These are phyloP conservation scores for Cyberlindnera samutprakarnensis DNA, from an alignment of 805 yeast genomes.

Conservation along the genomic window DNA sequence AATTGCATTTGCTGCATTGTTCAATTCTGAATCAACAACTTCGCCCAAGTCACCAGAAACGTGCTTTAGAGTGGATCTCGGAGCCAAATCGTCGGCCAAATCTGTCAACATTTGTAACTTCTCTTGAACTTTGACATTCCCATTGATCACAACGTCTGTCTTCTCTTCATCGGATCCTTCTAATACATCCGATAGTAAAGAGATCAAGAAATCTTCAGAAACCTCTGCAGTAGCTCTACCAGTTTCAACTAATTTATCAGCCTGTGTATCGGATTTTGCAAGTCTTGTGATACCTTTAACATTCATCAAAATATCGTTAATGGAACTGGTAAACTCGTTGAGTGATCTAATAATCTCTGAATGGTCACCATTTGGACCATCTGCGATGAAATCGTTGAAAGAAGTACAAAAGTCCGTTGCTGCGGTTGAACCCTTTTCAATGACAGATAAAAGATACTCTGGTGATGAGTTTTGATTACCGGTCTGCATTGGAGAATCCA, in stretches of 20 bases:
- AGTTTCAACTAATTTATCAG: constrained; percentile 38
- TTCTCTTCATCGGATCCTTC: constrained; percentile 52
- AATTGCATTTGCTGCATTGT: constrained; percentile 63
- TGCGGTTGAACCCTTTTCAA: constrained; percentile 60
- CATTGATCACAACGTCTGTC: constrained; percentile 69
- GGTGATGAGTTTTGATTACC: constrained; percentile 76
- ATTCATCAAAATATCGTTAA: constrained; percentile 56
- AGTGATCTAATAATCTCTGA: constrained; percentile 52
- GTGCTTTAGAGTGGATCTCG: constrained; percentile 25
- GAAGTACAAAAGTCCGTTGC: constrained; percentile 78
- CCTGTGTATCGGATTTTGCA: constrained; percentile 42
- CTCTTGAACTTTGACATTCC: constrained; percentile 70
- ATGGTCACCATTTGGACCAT: constrained; percentile 63
- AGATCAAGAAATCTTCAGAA: constrained; percentile 54
- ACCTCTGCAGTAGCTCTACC: constrained; percentile 54
- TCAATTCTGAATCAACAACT: constrained; percentile 67
- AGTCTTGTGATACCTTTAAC: constrained; percentile 62
- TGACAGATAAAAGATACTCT: constrained; percentile 53
- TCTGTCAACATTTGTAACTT: constrained; percentile 50
- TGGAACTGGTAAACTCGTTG: constrained; percentile 53
- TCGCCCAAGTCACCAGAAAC: constrained; percentile 55
- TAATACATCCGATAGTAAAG: constrained; percentile 47
- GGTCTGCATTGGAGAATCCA: constrained; percentile 75
- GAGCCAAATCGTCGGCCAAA: constrained; percentile 50
- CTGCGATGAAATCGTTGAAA: constrained; percentile 69